phyloP scores from a whole-genome alignment of 129 eudicot species.

The Lactuca sativa region DNA sequence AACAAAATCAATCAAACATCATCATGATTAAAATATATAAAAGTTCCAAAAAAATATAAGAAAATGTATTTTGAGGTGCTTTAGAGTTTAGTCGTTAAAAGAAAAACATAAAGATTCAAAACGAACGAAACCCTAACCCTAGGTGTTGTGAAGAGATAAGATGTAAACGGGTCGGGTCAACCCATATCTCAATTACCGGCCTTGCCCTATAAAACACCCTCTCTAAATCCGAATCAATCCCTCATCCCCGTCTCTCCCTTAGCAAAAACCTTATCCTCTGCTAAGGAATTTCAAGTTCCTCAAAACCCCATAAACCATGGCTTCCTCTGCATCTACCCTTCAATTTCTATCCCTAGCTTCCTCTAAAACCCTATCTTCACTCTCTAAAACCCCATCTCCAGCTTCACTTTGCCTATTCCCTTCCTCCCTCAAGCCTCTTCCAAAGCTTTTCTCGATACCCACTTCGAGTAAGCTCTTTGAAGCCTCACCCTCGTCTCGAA shows the following conservation, averaged over 20 bases:
- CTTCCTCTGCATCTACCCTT: conserved; percentile 51
- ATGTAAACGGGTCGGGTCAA: conserved; percentile 35
- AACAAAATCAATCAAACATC: too few relatives aligned
- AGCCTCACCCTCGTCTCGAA: conserved; percentile 31
- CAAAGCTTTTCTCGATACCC: conserved; percentile 35
- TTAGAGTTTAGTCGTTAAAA: background rate
- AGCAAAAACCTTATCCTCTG: conserved; percentile 37
- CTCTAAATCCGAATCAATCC: conserved; percentile 4
- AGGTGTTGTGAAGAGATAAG: conserved; percentile 22
- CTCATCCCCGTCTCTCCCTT: conserved; percentile 26
- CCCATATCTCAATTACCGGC: background rate
- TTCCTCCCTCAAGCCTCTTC: conserved; percentile 45
- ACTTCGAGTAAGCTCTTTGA: conserved; percentile 28
- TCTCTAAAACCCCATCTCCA: conserved; percentile 39
- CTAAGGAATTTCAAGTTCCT: conserved; percentile 3
- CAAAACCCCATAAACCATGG: conserved; percentile 37
- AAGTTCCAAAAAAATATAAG: background rate
- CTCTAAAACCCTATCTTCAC: conserved; percentile 52
- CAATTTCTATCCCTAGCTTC: conserved; percentile 56
- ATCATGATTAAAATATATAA: too few relatives aligned
- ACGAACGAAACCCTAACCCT: conserved; percentile 27
- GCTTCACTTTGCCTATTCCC: conserved; percentile 28
- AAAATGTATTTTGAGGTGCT: background rate
- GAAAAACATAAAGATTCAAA: background rate
- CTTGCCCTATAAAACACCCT: conserved; percentile 24